Evolutionary conservation across 257 asterid species (phyloP).

Genomic region (Primulina eburnea): DNA sequence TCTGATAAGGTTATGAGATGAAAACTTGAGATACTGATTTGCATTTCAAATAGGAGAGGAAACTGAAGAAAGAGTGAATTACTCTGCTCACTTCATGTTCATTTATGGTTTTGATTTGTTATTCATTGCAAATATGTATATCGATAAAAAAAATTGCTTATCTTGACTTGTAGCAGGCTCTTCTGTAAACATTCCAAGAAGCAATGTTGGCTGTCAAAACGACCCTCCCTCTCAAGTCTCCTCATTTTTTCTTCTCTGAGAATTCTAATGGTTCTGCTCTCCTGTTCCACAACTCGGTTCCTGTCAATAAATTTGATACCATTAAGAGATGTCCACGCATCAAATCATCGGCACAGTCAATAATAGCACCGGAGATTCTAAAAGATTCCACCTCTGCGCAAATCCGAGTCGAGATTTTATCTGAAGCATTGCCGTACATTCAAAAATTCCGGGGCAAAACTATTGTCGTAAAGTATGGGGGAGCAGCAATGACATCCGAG

Average conservation of each 20-base stretch:
- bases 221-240: slow-evolving; percentile 37
- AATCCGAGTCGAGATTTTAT: slow-evolving; percentile 59
- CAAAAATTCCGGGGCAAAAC: slow-evolving; percentile 80
- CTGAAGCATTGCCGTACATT: slow-evolving; percentile 78
- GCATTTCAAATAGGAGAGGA: not conserved
- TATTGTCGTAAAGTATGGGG: slow-evolving; percentile 81
- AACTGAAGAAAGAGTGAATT: not conserved
- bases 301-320: slow-evolving; percentile 21
- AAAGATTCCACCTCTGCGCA: slow-evolving; percentile 48
- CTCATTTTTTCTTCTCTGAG: slow-evolving; percentile 19
- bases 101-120: not conserved
- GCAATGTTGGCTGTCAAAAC: slow-evolving; percentile 51
- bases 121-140: slow-evolving; percentile 1
- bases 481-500: slow-evolving; percentile 84
- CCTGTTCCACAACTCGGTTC: slow-evolving; percentile 21
- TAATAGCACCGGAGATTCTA: slow-evolving; percentile 29
- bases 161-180: slow-evolving; percentile 1
- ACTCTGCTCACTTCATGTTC: not conserved
- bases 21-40: not conserved
- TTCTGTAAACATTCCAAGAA: slow-evolving; percentile 19
- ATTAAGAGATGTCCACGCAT: slow-evolving; percentile 28
- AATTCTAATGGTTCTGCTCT: slow-evolving; percentile 26
- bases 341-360: slow-evolving; percentile 40
- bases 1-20: not conserved
- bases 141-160: not conserved